Evolutionary conservation across 805 yeast genomes (phyloP).

Genomic region (Kodamaea hsintzibuensis): DNA sequence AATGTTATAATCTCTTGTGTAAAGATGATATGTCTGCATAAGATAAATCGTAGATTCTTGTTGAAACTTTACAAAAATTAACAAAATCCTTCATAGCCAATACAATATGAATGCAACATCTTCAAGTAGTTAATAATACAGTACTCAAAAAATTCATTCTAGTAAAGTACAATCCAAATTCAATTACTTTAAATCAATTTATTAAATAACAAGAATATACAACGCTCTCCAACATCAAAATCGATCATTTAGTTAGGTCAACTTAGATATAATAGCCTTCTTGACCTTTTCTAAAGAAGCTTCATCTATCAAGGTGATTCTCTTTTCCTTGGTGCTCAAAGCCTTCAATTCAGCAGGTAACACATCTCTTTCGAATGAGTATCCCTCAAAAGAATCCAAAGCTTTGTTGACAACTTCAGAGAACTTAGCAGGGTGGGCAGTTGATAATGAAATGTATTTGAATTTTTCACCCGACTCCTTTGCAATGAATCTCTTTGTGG

Average conservation of each 20-base stretch:
- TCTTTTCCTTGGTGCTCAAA: conserved; percentile 69
- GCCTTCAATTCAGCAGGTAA: conserved; percentile 84
- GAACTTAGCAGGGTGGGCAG: conserved; percentile 99
- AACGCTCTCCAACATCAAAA: too few species aligned
- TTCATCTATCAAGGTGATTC: conserved; percentile 67
- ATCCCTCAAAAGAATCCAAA: conserved; percentile 61
- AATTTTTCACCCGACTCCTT: conserved; percentile 31
- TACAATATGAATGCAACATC: too few species aligned
- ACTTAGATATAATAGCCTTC: conserved; percentile 69
- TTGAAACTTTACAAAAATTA: too few species aligned
- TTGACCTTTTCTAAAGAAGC: conserved; percentile 78
- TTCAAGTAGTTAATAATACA: too few species aligned
- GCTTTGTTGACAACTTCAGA: conserved; percentile 93
- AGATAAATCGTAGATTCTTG: too few species aligned
- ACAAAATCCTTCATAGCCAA: too few species aligned
- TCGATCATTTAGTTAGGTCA: conserved; percentile 26
- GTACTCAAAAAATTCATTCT: too few species aligned
- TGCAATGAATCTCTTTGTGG: conserved; percentile 63
- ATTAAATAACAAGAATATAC: background rate
- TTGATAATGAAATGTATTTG: conserved; percentile 75
- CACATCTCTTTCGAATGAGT: conserved; percentile 85
- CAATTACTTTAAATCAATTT: too few species aligned
- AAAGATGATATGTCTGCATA: too few species aligned
- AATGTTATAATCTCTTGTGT: too few species aligned
- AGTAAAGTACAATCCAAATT: background rate